Conservation (phyloP, 805 yeast species). For the Candida nemodendra region DNA sequence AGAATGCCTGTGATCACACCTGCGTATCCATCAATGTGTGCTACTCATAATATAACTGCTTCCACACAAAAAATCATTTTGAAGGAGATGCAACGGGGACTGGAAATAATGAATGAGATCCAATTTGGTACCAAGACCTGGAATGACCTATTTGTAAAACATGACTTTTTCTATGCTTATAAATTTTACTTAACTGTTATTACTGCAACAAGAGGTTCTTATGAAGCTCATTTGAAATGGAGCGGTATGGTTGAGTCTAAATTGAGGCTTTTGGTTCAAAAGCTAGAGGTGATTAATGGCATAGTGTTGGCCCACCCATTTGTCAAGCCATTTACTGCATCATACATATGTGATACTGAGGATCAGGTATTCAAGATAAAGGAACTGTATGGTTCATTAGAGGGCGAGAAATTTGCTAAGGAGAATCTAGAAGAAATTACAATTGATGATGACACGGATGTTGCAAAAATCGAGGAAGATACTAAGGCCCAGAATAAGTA, state of each 20-base stretch:
- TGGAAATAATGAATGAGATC: constrained; percentile 67
- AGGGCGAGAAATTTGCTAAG: constrained; percentile 47
- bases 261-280: constrained; percentile 75
- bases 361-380: constrained; percentile 35
- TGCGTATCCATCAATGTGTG: constrained; percentile 98
- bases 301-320: constrained; percentile 87
- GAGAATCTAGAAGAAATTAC: constrained; percentile 33
- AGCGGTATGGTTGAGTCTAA: constrained; percentile 91
- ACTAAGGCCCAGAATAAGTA: constrained; percentile 25
- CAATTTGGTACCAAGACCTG: constrained; percentile 61
- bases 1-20: constrained; percentile 98
- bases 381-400: constrained; percentile 52
- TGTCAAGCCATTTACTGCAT: constrained; percentile 67
- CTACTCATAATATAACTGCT: constrained; percentile 90
- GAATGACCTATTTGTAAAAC: constrained; percentile 74
- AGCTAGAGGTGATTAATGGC: constrained; percentile 75
- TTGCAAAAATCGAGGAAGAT: constrained; percentile 27
- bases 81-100: constrained; percentile 77
- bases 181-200: constrained; percentile 83
- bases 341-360: constrained; percentile 42
- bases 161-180: constrained; percentile 78
- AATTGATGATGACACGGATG: constrained; percentile 31
- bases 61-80: constrained; percentile 84
- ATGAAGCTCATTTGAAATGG: constrained; percentile 88
- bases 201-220: constrained; percentile 68